Conservation (phyloP, 2,329 filamentous ascomycete genomes). For the Zymoseptoria crescenta region DNA sequence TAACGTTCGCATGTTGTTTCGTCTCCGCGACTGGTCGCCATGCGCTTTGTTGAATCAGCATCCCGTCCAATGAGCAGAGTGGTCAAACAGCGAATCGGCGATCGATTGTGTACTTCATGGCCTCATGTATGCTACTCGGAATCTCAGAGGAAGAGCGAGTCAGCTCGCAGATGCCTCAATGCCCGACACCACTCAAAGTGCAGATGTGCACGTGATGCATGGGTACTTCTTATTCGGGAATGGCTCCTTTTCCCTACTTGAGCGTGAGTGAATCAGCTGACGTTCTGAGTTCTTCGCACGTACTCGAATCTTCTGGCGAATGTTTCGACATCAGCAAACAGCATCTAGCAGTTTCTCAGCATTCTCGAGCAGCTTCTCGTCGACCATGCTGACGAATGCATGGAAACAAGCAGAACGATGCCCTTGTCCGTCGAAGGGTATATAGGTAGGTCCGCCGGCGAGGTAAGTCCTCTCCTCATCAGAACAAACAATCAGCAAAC, state of each 20-base stretch:
- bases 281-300: slow-evolving; percentile 3
- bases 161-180: background rate
- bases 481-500: slow-evolving; percentile 18
- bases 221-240: background rate
- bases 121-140: background rate
- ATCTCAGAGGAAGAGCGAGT: background rate
- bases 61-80: no score
- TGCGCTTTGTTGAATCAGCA: no score
- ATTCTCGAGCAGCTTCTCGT: background rate
- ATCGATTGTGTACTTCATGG: background rate
- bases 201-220: background rate
- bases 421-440: slow-evolving; percentile 6
- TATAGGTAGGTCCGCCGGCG: slow-evolving; percentile 8
- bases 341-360: background rate
- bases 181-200: background rate
- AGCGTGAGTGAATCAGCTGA: background rate
- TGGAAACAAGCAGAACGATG: background rate
- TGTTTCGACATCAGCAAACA: slow-evolving; percentile 1
- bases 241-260: background rate
- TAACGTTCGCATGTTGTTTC: no score
- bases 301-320: slow-evolving; percentile 10
- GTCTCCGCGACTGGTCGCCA: no score
- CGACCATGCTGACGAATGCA: background rate
- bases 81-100: background rate
- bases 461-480: slow-evolving; percentile 10